phyloP scores from a whole-genome alignment of 176 grass and related monocot species.

The Oryza officinalis region DNA sequence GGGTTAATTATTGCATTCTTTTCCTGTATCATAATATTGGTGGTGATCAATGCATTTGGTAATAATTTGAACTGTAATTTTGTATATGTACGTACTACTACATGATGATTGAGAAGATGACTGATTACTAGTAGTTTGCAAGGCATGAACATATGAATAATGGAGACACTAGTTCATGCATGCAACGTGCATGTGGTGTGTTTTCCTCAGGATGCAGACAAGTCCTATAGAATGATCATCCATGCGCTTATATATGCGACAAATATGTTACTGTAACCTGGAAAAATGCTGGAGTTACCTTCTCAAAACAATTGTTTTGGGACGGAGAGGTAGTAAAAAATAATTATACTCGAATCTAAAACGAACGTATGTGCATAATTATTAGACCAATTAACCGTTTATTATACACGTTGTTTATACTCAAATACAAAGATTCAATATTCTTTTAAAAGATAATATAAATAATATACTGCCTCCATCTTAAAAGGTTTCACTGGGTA shows the following conservation, averaged over 20 bases:
- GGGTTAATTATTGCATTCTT: slow-evolving; percentile 23
- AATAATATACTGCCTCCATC: no score
- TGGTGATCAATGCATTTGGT: not conserved
- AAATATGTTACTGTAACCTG: not conserved
- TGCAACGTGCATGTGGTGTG: not conserved
- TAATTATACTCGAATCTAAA: no score
- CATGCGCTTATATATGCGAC: not conserved
- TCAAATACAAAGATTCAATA: no score
- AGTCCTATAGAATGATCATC: not conserved
- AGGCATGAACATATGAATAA: not conserved
- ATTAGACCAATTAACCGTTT: no score
- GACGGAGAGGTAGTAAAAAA: no score
- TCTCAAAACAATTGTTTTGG: no score
- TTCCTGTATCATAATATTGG: slow-evolving; percentile 24
- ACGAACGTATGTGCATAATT: no score
- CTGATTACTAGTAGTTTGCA: slow-evolving; percentile 23
- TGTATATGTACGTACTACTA: slow-evolving; percentile 16
- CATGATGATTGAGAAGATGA: slow-evolving; percentile 23
- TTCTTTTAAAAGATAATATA: no score
- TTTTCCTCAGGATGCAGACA: not conserved
- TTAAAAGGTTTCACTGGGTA: no score
- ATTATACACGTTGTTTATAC: no score
- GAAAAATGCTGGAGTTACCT: not conserved
- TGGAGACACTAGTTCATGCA: not conserved
- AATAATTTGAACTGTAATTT: not conserved